phyloP scores from a whole-genome alignment of 108 stramenopile species.

The Conticribra guillardii region DNA sequence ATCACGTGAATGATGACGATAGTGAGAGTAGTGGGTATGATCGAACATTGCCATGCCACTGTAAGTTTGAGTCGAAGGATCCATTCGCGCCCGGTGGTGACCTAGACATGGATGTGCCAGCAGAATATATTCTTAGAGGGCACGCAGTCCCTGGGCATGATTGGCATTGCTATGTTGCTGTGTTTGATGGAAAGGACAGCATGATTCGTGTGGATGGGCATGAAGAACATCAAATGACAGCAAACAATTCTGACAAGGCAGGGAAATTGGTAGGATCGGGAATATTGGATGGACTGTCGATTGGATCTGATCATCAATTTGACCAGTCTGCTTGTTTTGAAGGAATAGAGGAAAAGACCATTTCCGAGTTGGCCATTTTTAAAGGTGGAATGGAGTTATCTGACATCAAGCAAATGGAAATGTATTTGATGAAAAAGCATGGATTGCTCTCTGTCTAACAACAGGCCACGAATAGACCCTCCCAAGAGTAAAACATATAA shows the following conservation, averaged over 20 bases:
- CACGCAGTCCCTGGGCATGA: slow-evolving; percentile 65
- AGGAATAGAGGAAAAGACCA: slow-evolving; percentile 70
- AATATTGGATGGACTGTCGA: slow-evolving; percentile 69
- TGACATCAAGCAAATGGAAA: slow-evolving; percentile 70
- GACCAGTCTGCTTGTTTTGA: slow-evolving; percentile 83
- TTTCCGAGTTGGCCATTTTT: no score
- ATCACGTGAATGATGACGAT: slow-evolving; percentile 11
- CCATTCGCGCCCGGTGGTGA: slow-evolving; percentile 35
- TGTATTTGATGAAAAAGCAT: slow-evolving; percentile 75
- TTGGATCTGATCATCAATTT: slow-evolving; percentile 86
- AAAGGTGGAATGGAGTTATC: slow-evolving; percentile 57
- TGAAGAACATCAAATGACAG: slow-evolving; percentile 44
- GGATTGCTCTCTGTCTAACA: slow-evolving; percentile 53
- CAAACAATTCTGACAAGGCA: slow-evolving; percentile 11
- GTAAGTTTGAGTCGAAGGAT: slow-evolving; percentile 41
- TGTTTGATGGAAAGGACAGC: slow-evolving; percentile 66
- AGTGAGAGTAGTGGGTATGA: slow-evolving; percentile 28
- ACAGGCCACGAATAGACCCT: no score
- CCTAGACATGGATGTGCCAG: slow-evolving; percentile 30
- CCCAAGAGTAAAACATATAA: no score
- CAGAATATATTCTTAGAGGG: slow-evolving; percentile 55
- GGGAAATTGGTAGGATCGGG: no score
- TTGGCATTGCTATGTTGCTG: slow-evolving; percentile 82
- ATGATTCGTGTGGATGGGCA: slow-evolving; percentile 68
- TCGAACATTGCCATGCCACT: slow-evolving; percentile 29